A percentile compares a stretch with the other conserved stretches of the same genome.
phyloP scores from a whole-genome alignment of 345 rosid species.

The Trapa incisa region DNA sequence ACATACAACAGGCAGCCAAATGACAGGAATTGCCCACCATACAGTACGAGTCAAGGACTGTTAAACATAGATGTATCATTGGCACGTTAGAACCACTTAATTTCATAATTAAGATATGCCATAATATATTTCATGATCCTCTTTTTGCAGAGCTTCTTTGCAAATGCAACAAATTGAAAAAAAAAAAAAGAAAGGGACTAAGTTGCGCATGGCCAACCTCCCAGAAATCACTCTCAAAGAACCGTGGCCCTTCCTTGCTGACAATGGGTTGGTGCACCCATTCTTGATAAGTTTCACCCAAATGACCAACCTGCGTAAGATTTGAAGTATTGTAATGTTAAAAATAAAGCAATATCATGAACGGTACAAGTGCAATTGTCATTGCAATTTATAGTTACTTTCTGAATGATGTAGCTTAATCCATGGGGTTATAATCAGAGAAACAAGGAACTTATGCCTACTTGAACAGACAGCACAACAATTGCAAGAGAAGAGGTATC shows the following conservation, averaged over 20 bases:
- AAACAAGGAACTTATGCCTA: not conserved
- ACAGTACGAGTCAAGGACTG: conserved; percentile 86
- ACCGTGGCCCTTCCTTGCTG: conserved; percentile 83
- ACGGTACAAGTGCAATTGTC: not conserved
- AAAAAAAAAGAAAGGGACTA: not conserved
- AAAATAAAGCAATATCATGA: not conserved
- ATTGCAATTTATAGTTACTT: too few relatives aligned
- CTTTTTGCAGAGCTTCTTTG: not conserved
- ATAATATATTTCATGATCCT: not conserved
- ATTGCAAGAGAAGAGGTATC: not conserved
- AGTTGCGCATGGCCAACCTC: conserved; percentile 40
- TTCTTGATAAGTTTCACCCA: conserved; percentile 84
- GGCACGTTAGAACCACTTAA: not conserved
- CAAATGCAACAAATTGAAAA: not conserved
- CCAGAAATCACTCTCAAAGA: conserved; percentile 73
- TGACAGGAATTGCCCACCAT: conserved; percentile 92
- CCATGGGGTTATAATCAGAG: not conserved
- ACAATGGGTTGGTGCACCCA: conserved; percentile 99
- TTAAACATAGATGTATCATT: conserved; percentile 6
- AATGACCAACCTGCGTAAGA: conserved; percentile 81
- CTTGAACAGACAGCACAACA: not conserved
- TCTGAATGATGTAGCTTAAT: not conserved
- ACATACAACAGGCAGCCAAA: conserved; percentile 84
- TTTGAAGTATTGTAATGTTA: conserved; percentile 5
- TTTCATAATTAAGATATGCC: not conserved